Evolutionary conservation across 768 basidiomycete genomes (phyloP).

Genomic region (Lactarius sp.): DNA sequence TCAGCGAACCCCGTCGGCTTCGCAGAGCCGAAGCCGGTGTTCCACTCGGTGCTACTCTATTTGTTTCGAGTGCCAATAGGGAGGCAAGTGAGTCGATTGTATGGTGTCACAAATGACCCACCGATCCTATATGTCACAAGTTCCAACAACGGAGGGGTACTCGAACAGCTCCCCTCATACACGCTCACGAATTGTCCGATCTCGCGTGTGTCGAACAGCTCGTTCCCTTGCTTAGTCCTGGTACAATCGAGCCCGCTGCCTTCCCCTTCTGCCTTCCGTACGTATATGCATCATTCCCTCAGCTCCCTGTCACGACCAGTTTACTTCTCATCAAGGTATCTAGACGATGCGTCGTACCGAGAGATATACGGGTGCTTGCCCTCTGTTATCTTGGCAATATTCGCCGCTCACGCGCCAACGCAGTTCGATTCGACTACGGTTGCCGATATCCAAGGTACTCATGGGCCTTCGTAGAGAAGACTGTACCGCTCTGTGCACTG

Average conservation of each 20-base stretch:
- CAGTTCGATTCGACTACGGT: slow-evolving; percentile 17
- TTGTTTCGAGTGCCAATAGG: slow-evolving; percentile 50
- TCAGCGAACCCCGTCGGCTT: slow-evolving; percentile 53
- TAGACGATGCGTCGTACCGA: slow-evolving; percentile 52
- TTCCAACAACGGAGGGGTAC: neutral
- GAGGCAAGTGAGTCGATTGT: slow-evolving; percentile 38
- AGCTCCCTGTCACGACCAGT: slow-evolving; percentile 9
- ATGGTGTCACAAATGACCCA: neutral
- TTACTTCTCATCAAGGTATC: slow-evolving; percentile 41
- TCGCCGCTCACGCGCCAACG: slow-evolving; percentile 52
- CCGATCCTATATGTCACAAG: neutral
- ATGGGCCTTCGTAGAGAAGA: slow-evolving; percentile 42
- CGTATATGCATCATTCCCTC: slow-evolving; percentile 30
- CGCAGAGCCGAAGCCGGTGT: slow-evolving; percentile 63
- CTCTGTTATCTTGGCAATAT: slow-evolving; percentile 73
- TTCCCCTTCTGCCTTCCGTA: slow-evolving; percentile 67
- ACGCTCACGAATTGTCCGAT: slow-evolving; percentile 45
- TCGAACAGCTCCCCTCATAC: slow-evolving; percentile 1
- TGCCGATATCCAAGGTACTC: slow-evolving; percentile 2
- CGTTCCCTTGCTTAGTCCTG: slow-evolving; percentile 51
- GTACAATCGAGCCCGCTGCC: slow-evolving; percentile 49
- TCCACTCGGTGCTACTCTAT: slow-evolving; percentile 79
- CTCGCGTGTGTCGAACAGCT: slow-evolving; percentile 78
- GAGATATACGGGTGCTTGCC: slow-evolving; percentile 86
- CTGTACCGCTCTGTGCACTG: slow-evolving; percentile 69